A percentile compares a stretch with the other conserved stretches of the same genome.
These are phyloP conservation scores for Monosporascus cannonballus DNA, from an alignment of 2,329 filamentous ascomycete genomes.

Conservation along the genomic window DNA sequence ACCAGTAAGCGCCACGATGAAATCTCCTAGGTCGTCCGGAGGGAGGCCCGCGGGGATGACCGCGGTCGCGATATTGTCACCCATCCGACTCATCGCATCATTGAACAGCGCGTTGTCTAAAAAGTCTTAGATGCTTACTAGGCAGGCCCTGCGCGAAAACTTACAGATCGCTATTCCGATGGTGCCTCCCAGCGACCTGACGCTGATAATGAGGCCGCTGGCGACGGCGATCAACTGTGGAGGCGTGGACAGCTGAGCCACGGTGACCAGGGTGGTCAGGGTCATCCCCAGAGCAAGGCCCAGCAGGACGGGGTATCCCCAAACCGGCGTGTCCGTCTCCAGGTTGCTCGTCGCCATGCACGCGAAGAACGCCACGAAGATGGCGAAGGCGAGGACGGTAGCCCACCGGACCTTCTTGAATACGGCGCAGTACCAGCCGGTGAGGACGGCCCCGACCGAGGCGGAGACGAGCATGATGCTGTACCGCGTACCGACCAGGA, in stretches of 20 bases:
- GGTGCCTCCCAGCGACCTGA: constrained; percentile 39
- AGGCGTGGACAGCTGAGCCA: constrained; percentile 32
- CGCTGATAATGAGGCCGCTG: constrained; percentile 28
- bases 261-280: constrained; percentile 29
- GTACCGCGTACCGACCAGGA: constrained; percentile 28
- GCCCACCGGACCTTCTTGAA: constrained; percentile 22
- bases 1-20: constrained; percentile 21
- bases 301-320: constrained; percentile 32
- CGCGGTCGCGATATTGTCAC: constrained; percentile 25
- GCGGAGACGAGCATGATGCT: constrained; percentile 26
- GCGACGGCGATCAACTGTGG: constrained; percentile 28
- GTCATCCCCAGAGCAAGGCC: constrained; percentile 30
- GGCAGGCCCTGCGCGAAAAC: background rate
- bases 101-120: constrained; percentile 20
- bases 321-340: constrained; percentile 18
- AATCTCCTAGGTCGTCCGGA: constrained; percentile 11
- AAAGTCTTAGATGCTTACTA: background rate
- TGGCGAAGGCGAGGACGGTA: constrained; percentile 19
- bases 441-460: constrained; percentile 22
- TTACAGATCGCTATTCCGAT: constrained; percentile 39
- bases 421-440: constrained; percentile 25
- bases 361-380: constrained; percentile 27
- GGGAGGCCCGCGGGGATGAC: constrained; percentile 25
- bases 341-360: constrained; percentile 28
- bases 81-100: constrained; percentile 20